Evolutionary conservation across 225 moss, liverwort and hornwort genomes (phyloP).

Genomic region (Marchantia polymorpha): DNA sequence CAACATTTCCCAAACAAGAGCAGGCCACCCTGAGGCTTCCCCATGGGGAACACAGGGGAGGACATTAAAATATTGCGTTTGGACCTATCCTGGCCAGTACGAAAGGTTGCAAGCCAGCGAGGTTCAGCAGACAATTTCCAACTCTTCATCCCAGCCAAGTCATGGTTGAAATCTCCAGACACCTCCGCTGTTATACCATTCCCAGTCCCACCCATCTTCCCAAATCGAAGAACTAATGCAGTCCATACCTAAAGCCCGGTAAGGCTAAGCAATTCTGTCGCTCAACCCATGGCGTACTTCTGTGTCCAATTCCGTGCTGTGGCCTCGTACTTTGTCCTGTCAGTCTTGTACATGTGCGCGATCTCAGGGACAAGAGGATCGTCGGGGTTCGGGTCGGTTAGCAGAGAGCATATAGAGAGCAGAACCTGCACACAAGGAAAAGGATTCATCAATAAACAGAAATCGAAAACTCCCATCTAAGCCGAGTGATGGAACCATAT

Average conservation of each 20-base stretch:
- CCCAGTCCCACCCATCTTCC: constrained; percentile 48
- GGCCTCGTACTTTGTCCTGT: constrained; percentile 92
- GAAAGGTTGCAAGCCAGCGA: constrained; percentile 38
- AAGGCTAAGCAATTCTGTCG: constrained; percentile 30
- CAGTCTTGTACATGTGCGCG: constrained; percentile 98
- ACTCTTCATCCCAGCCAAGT: constrained; percentile 45
- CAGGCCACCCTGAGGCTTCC: constrained; percentile 37
- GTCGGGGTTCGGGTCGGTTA: constrained; percentile 94
- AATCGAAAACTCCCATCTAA: too few species aligned
- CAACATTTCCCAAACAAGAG: constrained; percentile 45
- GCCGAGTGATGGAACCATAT: too few species aligned
- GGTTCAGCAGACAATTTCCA: constrained; percentile 53
- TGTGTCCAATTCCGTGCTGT: constrained; percentile 98
- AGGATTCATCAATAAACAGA: background rate
- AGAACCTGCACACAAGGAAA: constrained; percentile 53
- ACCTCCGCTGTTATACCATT: constrained; percentile 42
- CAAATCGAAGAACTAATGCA: constrained; percentile 60
- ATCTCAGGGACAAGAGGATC: constrained; percentile 98
- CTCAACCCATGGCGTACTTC: constrained; percentile 98
- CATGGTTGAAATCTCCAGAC: constrained; percentile 34
- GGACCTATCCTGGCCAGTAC: constrained; percentile 41
- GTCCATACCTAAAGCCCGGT: constrained; percentile 46
- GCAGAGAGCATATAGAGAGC: constrained; percentile 91
- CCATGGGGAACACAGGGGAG: constrained; percentile 27
- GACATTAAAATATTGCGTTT: constrained; percentile 50